Evolutionary conservation across 805 yeast genomes (phyloP).

Genomic region (Myxozyma sirexii): DNA sequence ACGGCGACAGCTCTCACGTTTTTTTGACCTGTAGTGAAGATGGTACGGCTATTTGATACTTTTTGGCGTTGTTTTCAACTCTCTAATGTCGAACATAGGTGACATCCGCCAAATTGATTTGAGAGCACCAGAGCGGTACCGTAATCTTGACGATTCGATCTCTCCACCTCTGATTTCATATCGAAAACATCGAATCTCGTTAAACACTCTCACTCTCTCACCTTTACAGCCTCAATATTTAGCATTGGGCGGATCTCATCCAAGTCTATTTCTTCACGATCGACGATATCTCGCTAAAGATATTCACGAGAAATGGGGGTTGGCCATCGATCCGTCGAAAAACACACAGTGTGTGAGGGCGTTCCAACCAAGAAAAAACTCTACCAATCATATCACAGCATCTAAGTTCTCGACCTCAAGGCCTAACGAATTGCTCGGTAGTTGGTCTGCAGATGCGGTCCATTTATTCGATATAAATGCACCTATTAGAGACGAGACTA

Average conservation of each 20-base stretch:
- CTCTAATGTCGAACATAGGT: slow-evolving; percentile 2
- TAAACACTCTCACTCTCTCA: slow-evolving; percentile 29
- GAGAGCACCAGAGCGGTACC: slow-evolving; percentile 22
- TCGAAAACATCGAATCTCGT: slow-evolving; percentile 12
- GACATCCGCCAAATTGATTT: slow-evolving; percentile 33
- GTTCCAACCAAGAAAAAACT: slow-evolving; percentile 16
- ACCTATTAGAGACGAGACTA: background rate
- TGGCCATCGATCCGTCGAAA: slow-evolving; percentile 11
- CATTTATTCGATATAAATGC: slow-evolving; percentile 29
- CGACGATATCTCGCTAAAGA: slow-evolving; percentile 27
- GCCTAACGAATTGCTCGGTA: slow-evolving; percentile 32
- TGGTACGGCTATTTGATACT: slow-evolving; percentile 3
- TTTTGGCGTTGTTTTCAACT: background rate
- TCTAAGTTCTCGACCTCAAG: slow-evolving; percentile 25
- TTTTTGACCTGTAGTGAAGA: slow-evolving; percentile 34
- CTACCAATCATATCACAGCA: slow-evolving; percentile 25
- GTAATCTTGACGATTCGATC: background rate
- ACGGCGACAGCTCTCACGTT: slow-evolving; percentile 24
- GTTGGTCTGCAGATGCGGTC: slow-evolving; percentile 32
- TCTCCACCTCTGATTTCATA: slow-evolving; percentile 29
- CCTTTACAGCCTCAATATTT: slow-evolving; percentile 32
- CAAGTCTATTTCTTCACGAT: slow-evolving; percentile 31
- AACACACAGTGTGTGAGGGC: slow-evolving; percentile 33
- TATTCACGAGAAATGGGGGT: slow-evolving; percentile 18
- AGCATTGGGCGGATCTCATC: slow-evolving; percentile 32